Evolutionary conservation across 306 rosid genomes (phyloP), one percentile per base, ranked within the genome.

Genomic region (Prunus fruticosa): DNA sequence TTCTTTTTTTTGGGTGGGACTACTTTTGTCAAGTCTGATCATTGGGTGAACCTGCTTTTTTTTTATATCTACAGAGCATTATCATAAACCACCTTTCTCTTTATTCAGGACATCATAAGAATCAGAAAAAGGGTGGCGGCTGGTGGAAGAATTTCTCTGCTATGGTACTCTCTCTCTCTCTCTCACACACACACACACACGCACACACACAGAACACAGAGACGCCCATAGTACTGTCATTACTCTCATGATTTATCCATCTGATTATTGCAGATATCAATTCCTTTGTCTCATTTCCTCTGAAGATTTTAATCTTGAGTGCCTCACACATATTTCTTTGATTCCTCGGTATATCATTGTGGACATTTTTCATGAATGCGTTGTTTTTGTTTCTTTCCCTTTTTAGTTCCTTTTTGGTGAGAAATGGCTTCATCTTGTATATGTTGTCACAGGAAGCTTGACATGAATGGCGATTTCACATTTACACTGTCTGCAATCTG

Each of bases 391-490:
- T 1, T 8, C 2, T 65, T 25, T 25, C n/a, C 15, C 6, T 27
- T 69, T 23, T 15, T 47, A 38, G 12, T 52, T 70, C 8, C 2
- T 60, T 60, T 60, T 25, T 60, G 64, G 38, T 54, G 16, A 20
- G 15, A 54, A 38, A 22, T 71, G 28, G 8, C 28, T 41, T 57
- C 41, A 41, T 23, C 43, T 72, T 57, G 67, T 28, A 54, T 72
- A 8, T 10, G 41, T 50, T 57, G 67, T 41, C 54, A 22, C 57
- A 73, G 57, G 57, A 73, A 57, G 34, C 15, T 72, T 54, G 43
- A 8, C 41, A 9, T 38, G 25, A 45, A 83, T 83, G 84, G 81
- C 65, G 32, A 69, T 53, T 43, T 76, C 87, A 50, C 66, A 75
- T 27, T 71, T 63, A 32, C 79, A 76, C 1, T 60, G 13, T 67